phyloP scores from a whole-genome alignment of 345 rosid genomes.

The Linum usitatissimum region DNA sequence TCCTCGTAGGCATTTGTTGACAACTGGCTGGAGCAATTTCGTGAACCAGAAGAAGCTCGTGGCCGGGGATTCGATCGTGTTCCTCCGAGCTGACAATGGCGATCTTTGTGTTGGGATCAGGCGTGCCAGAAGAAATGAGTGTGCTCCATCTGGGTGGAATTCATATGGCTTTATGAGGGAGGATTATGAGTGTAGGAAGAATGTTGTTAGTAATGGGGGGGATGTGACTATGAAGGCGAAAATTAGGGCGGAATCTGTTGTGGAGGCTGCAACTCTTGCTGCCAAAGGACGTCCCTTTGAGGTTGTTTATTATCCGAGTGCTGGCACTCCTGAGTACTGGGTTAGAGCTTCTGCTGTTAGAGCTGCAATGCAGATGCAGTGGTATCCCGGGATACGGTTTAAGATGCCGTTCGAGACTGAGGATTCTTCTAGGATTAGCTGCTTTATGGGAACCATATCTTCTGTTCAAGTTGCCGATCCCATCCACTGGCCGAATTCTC shows the following conservation, averaged over 20 bases:
- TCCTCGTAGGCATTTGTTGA: constrained; percentile 85
- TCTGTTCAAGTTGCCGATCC: constrained; percentile 67
- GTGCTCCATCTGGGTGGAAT: constrained; percentile 54
- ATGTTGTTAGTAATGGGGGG: constrained; percentile 21
- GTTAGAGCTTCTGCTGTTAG: constrained; percentile 60
- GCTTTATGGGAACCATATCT: constrained; percentile 94
- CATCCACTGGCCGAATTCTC: constrained; percentile 79
- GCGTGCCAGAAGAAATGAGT: constrained; percentile 66
- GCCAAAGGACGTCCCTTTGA: constrained; percentile 58
- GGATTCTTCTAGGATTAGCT: constrained; percentile 83
- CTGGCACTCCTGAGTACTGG: constrained; percentile 74
- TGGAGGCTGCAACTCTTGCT: constrained; percentile 65
- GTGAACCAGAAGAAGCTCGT: constrained; percentile 96
- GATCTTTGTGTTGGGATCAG: constrained; percentile 90
- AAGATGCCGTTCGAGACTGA: constrained; percentile 97
- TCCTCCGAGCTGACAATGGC: constrained; percentile 71
- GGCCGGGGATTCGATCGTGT: constrained; percentile 91
- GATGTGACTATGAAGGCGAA: constrained; percentile 25
- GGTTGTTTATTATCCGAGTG: constrained; percentile 75
- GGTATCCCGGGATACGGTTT: constrained; percentile 90
- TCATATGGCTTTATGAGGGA: constrained; percentile 44
- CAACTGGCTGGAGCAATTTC: constrained; percentile 98
- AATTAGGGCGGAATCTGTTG: constrained; percentile 53
- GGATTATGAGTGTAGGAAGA: constrained; percentile 32
- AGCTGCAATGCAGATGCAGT: constrained; percentile 61